Base-by-base conservation (phyloP, 2,329 filamentous ascomycete genomes). In the Ophiostoma sp. region DNA sequence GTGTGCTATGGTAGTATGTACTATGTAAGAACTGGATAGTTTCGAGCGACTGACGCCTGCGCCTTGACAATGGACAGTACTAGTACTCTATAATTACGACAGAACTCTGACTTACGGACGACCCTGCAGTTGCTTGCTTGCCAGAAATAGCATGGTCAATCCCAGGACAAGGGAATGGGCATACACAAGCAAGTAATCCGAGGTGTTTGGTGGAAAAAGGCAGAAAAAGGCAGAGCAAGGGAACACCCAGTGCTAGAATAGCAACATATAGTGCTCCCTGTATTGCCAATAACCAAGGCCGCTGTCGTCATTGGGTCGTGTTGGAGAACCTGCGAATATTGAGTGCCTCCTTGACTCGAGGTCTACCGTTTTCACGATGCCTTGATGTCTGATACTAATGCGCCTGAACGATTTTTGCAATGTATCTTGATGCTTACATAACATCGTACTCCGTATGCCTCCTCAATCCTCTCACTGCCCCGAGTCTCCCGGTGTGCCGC, bases 101-200 rank as follows among this genome's bases (percentile, higher is more conserved):
- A 31, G 27, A 31, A 39, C 10, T 3, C 36, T 39, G 36, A 39
- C 36, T 39, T 4, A 44, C 41, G 41, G 4, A 57, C 36, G 7
- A 48, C 44, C 44, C 44, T 48, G 52, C 52, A 48, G n/a, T 57
- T 57, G 23, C 23, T 57, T 57, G 52, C 11, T 27, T 57, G 5
- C 52, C 52, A 11, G 15, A 62, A 62, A 62, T 62, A 62, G 57
- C 23, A 62, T 33, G 57, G 57, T 33, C 57, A 62, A 33, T 62
- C 57, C 57, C 57, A 33, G 57, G 57, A 62, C 57, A 33, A 62
- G 57, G 57, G 57, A 62, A 62, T 62, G 57, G 54, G 27, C 27
- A 13, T n/a, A 54, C 52, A 54, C 23, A 33, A 15, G 23, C 27
- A 62, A 17, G 23, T 23, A 23, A 5, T 54, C 7, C 8, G n/a